Percentiles rank a stretch among this genome's conserved stretches.
phyloP scores from a whole-genome alignment of 2,329 filamentous ascomycete species.

The Aspergillus amoenus region DNA sequence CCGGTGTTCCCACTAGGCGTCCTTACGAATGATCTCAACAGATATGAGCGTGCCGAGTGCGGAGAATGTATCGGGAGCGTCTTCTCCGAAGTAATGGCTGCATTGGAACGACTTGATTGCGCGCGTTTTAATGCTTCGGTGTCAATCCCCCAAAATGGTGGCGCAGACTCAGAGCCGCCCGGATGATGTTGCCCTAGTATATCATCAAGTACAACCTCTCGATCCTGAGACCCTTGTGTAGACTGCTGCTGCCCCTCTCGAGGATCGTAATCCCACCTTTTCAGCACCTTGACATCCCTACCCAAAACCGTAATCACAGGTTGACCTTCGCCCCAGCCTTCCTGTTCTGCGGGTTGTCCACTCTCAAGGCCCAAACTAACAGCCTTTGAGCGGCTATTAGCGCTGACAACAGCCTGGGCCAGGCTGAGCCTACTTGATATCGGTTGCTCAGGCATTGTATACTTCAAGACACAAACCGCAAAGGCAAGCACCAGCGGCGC shows the following conservation, averaged over 20 bases:
- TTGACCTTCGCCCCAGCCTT: slow-evolving; percentile 73
- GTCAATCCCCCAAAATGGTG: slow-evolving; percentile 60
- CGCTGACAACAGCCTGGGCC: slow-evolving; percentile 79
- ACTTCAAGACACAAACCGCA: slow-evolving; percentile 68
- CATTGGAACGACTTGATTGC: slow-evolving; percentile 27
- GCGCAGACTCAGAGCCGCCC: slow-evolving; percentile 21
- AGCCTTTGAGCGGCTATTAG: slow-evolving; percentile 76
- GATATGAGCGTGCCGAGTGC: slow-evolving; percentile 63
- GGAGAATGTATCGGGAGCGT: slow-evolving; percentile 73
- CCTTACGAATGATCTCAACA: slow-evolving; percentile 49
- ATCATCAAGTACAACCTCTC: slow-evolving; percentile 10
- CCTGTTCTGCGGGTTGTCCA: slow-evolving; percentile 64
- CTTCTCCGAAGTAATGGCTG: slow-evolving; percentile 20
- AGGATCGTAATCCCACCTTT: slow-evolving; percentile 72
- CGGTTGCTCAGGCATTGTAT: slow-evolving; percentile 84
- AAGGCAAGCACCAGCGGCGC: slow-evolving; percentile 82
- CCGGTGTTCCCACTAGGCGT: slow-evolving; percentile 7
- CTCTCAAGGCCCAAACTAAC: slow-evolving; percentile 70
- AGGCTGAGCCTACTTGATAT: slow-evolving; percentile 79
- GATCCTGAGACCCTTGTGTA: slow-evolving; percentile 13
- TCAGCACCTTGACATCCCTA: slow-evolving; percentile 71
- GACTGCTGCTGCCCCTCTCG: slow-evolving; percentile 44
- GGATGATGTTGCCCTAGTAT: slow-evolving; percentile 13
- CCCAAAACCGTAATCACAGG: slow-evolving; percentile 71
- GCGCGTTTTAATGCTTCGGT: slow-evolving; percentile 55